These are phyloP conservation scores for Skeletonema marinoi DNA, from an alignment of 108 stramenopile genomes.

Conservation along the genomic window DNA sequence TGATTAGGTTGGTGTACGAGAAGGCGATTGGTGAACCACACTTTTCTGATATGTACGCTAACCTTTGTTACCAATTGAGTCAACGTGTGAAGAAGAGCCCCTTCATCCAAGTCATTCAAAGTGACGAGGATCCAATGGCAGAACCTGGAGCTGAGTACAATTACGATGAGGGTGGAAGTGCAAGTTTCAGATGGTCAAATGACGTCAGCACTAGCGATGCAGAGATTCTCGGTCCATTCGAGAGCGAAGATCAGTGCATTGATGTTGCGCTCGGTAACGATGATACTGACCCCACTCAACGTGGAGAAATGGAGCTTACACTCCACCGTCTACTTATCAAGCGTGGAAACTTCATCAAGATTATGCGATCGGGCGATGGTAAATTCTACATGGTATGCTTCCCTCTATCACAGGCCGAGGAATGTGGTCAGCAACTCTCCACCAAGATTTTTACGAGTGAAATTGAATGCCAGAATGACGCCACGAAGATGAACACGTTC, in stretches of 20 bases:
- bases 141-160: constrained; percentile 55
- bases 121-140: constrained; percentile 80
- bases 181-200: constrained; percentile 79
- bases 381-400: constrained; percentile 82
- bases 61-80: constrained; percentile 77
- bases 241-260: constrained; percentile 55
- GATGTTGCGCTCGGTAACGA: constrained; percentile 58
- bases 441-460: constrained; percentile 70
- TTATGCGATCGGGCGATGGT: constrained; percentile 58
- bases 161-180: constrained; percentile 45
- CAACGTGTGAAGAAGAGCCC: constrained; percentile 55
- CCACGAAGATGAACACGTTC: constrained; percentile 83
- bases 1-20: constrained; percentile 88
- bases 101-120: constrained; percentile 81
- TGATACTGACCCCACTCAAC: constrained; percentile 48
- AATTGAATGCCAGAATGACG: constrained; percentile 68
- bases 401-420: constrained; percentile 64
- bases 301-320: constrained; percentile 82
- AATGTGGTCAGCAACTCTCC: constrained; percentile 83
- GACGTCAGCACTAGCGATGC: constrained; percentile 77
- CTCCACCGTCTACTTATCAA: constrained; percentile 69
- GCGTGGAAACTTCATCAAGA: constrained; percentile 79
- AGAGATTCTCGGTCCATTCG: constrained; percentile 80
- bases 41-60: constrained; percentile 92
- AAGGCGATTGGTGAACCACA: constrained; percentile 90